Evolutionary conservation across 2,329 filamentous ascomycete genomes (phyloP), one percentile per base, ranked within the genome.

Genomic region (Ampelomyces quisqualis): DNA sequence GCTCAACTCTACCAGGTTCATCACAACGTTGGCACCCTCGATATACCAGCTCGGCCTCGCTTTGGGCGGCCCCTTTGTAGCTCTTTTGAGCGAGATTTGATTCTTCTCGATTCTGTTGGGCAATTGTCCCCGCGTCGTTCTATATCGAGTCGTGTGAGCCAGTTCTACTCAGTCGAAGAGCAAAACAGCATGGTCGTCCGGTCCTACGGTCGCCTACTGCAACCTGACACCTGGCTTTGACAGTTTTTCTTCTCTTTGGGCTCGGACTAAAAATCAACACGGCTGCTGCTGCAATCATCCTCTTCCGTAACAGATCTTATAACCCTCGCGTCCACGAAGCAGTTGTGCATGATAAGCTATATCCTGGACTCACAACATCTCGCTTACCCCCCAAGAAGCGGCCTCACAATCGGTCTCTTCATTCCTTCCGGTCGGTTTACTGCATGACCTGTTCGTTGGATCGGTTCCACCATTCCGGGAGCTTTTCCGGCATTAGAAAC

Each of bases 41-140:
- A 59, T 81, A 8, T 84, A 80, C 57, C 73, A 80, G 9, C 64
- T 82, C 8, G 80, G 78, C 0, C 70, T 84, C 1, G 77, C 71
- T 2, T 65, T 82, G 7, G 80, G 80, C 0, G 80, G 81, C 4
- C 62, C 82, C 33, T 44, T 81, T 18, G 77, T 75, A 18, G 78
- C 78, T 0, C 80, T 79, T 0, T 53, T 82, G 1, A 79, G 75
- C 31, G 81, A 84, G 54, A 74, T 72, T 57, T 57, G 27, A 67
- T 60, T 13, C 57, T 72, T 18, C 63, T 71, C 45, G 62, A 71
- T 45, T 60, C 60, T n/a, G 22, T 32, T 11, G 58, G 65, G 28
- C 19, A 9, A 32, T 32, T 9, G 21, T 15, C 20, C 13, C 29
- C 11, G 23, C 28, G 7, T 22, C 22, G 0, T 13, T 29, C 14